A percentile compares a stretch with the other conserved stretches of the same genome.
Conservation (phyloP, 805 yeast genomes). For the Nakazawaea sp. region DNA sequence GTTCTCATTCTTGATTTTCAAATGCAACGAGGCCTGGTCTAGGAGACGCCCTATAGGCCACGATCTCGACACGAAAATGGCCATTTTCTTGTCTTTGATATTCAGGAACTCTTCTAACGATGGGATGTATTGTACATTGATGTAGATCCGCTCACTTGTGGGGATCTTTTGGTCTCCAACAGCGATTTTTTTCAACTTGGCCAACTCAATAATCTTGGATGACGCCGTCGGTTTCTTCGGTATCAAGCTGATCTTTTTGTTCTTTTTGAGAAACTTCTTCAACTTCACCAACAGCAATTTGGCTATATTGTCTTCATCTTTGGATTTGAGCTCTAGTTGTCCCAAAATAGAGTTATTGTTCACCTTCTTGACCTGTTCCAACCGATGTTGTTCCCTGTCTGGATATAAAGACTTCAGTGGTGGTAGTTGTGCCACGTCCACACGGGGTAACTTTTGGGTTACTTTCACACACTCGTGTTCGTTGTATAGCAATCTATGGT, state of each 20-base stretch:
- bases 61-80: conserved; percentile 41
- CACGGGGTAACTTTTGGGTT: conserved; percentile 3
- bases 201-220: conserved; percentile 25
- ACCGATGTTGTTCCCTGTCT: conserved; percentile 31
- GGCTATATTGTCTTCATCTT: conserved; percentile 6
- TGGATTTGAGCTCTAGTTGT: conserved; percentile 8
- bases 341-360: conserved; percentile 13
- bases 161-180: conserved; percentile 44
- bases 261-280: conserved; percentile 7
- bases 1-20: conserved; percentile 43
- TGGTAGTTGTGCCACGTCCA: conserved; percentile 23
- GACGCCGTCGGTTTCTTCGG: conserved; percentile 12
- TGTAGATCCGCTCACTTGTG: conserved; percentile 37
- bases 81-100: conserved; percentile 14
- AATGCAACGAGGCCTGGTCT: conserved; percentile 41
- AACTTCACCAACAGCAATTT: conserved; percentile 6
- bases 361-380: conserved; percentile 20
- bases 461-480: conserved; percentile 22
- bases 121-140: conserved; percentile 38
- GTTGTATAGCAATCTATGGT: conserved; percentile 34
- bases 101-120: conserved; percentile 1
- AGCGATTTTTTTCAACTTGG: conserved; percentile 37
- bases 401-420: conserved; percentile 46
- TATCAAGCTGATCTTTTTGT: neutral
- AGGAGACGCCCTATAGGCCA: conserved; percentile 59